Evolutionary conservation across 352 stramenopile genomes (phyloP), one percentile per base, ranked within the genome.

Genomic region (Phytophthora sp.): DNA sequence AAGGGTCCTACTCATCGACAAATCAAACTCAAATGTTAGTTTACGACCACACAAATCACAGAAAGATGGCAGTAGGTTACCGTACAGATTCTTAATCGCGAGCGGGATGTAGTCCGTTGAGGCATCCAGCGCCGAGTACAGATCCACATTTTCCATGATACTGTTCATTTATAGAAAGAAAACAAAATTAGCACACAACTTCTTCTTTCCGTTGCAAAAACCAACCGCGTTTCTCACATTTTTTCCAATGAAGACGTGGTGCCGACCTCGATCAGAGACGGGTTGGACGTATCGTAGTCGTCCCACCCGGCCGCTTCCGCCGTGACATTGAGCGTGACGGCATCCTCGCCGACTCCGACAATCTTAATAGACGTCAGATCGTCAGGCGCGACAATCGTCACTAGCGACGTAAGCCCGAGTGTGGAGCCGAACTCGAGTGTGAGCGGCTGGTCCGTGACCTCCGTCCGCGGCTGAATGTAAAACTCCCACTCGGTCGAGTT

Each of bases 401-500:
- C 76, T 26, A 86, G 61, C 39, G 77, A 80, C 45, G 56, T 76
- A 35, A 83, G 63, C 8, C 77, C 77, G 18, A 86, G 44, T 15
- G 67, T 74, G 13, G 79, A 60, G 21, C 69, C 66, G 31, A 78
- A 74, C 23, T 68, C 53, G 24, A 77, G 71, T 26, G 65, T 69
- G 18, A 83, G 49, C 33, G 77, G 77, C 52, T 75, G 68, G 31
- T 36, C 56, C 23, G 63, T 69, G 26, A 79, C 51, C 13, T 69
- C 41, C 27, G 63, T 39, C 0, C 73, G 55, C 7, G 61, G 30
- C 31, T 71, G 41, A 20, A 86, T 57, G 59, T 74, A 75, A 47
- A 86, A 86, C 21, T 71, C 46, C 77, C 77, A 86, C 24, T 77
- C 73, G 6, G 66, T 79, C 18, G 54, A 53, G 51, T 73, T 69